A percentile compares a stretch with the other conserved stretches of the same genome.
These are phyloP conservation scores for Tolypocladium guangdongense DNA, from an alignment of 2,329 filamentous ascomycete genomes.

Conservation along the genomic window DNA sequence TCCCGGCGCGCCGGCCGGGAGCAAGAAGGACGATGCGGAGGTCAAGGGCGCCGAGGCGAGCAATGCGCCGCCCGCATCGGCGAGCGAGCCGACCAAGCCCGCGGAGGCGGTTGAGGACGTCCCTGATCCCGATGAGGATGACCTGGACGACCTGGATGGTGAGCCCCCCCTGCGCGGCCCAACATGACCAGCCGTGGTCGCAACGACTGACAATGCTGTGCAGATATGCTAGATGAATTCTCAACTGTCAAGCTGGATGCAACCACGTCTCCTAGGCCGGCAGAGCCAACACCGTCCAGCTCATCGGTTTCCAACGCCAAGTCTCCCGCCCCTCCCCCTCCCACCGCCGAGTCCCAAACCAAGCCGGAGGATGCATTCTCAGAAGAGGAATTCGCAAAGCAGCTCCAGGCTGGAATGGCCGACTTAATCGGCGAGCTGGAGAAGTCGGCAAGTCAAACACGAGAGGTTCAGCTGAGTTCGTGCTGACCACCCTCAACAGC, in stretches of 20 bases:
- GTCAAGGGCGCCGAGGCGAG: conserved; percentile 3
- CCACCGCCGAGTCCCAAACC: conserved; percentile 10
- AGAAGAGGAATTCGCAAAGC: conserved; percentile 73
- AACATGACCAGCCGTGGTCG: not conserved
- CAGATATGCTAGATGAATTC: conserved; percentile 92
- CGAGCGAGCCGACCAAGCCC: conserved; percentile 3
- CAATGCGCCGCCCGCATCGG: not conserved
- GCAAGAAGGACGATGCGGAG: conserved; percentile 12
- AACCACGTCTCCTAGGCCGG: conserved; percentile 10
- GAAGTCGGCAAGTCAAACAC: conserved; percentile 36
- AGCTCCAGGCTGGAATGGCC: conserved; percentile 86
- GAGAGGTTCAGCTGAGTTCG: too few relatives aligned
- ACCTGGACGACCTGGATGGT: conserved; percentile 87
- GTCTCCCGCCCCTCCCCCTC: conserved; percentile 12
- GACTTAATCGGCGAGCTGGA: conserved; percentile 65
- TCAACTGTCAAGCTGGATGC: conserved; percentile 45
- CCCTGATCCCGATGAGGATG: conserved; percentile 86
- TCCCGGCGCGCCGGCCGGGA: conserved; percentile 8
- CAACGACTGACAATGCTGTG: conserved; percentile 2
- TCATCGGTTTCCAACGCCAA: conserved; percentile 24
- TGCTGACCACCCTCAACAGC: conserved; percentile 21
- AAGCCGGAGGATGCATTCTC: conserved; percentile 32
- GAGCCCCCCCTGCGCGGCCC: conserved; percentile 10
- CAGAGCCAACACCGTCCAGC: conserved; percentile 11
- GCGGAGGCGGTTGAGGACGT: conserved; percentile 39